phyloP scores from a whole-genome alignment of 1,284 basidiomycete genomes.

The Erythrobasidium hasegawianum region DNA sequence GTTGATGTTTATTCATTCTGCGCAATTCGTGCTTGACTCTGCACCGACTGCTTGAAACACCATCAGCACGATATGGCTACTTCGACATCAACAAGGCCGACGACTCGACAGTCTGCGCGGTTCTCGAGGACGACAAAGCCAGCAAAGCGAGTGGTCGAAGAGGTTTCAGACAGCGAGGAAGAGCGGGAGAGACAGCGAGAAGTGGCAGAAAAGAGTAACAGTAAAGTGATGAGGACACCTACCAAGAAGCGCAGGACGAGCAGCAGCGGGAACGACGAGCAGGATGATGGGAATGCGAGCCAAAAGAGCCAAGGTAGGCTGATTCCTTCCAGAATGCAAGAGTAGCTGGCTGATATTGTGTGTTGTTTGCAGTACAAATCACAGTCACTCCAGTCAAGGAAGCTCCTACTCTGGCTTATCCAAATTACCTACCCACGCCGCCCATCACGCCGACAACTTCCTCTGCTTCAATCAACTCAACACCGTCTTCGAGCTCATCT shows the following conservation, averaged over 20 bases:
- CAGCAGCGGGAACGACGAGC: constrained; percentile 4
- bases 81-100: background rate
- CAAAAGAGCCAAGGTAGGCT: background rate
- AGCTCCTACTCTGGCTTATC: background rate
- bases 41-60: background rate
- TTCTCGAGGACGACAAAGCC: constrained; percentile 31
- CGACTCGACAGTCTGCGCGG: constrained; percentile 13
- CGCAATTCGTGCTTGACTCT: too few relatives aligned
- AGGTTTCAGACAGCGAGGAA: background rate
- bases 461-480: background rate
- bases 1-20: too few relatives aligned
- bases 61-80: constrained; percentile 1
- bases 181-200: constrained; percentile 3
- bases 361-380: background rate
- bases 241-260: constrained; percentile 19
- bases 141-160: constrained; percentile 20
- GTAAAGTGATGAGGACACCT: constrained; percentile 4
- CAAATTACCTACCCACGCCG: constrained; percentile 31
- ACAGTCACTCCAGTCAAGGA: background rate
- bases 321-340: background rate
- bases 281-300: constrained; percentile 3
- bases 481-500: background rate
- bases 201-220: background rate
- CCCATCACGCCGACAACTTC: constrained; percentile 35
- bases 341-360: background rate